phyloP scores from a whole-genome alignment of 192 early-diverging fungal species.

The Pilaira anomala region DNA sequence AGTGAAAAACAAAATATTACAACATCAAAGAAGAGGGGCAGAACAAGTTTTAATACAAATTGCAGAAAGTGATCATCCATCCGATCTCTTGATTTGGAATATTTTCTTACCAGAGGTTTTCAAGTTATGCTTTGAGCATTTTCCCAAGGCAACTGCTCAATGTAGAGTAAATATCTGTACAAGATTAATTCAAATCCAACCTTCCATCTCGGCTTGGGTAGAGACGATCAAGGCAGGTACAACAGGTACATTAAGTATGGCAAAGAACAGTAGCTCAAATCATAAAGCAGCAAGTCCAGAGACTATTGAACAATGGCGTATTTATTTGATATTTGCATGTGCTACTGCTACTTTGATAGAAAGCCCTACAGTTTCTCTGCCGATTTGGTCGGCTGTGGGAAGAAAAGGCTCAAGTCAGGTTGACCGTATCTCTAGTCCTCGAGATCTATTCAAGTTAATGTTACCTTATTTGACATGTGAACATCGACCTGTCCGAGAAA shows the following conservation, averaged over 20 bases:
- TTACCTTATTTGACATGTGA: conserved; percentile 69
- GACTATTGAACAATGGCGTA: conserved; percentile 73
- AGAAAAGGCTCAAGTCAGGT: conserved; percentile 42
- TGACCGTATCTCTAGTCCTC: conserved; percentile 49
- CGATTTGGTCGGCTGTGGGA: conserved; percentile 35
- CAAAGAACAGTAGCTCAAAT: conserved; percentile 35
- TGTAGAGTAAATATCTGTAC: conserved; percentile 56
- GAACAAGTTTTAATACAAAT: conserved; percentile 55
- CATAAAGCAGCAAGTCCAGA: conserved; percentile 50
- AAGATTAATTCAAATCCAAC: conserved; percentile 62
- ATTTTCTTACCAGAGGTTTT: conserved; percentile 63
- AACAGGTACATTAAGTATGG: conserved; percentile 48
- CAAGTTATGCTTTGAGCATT: conserved; percentile 57
- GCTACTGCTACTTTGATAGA: conserved; percentile 55
- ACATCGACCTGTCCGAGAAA: conserved; percentile 59
- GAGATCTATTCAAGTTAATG: conserved; percentile 62
- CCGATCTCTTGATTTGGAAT: conserved; percentile 66
- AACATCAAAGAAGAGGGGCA: conserved; percentile 49
- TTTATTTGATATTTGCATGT: conserved; percentile 69
- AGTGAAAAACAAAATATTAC: conserved; percentile 43
- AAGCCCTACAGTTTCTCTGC: conserved; percentile 24
- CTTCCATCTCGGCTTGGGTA: conserved; percentile 51
- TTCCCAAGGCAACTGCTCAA: conserved; percentile 42
- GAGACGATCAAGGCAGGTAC: conserved; percentile 49
- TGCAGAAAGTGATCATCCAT: conserved; percentile 52